A percentile compares a stretch with the other conserved stretches of the same genome.
These are phyloP conservation scores for Wickerhamiella parazyma DNA, from an alignment of 805 yeast genomes.

Conservation along the genomic window DNA sequence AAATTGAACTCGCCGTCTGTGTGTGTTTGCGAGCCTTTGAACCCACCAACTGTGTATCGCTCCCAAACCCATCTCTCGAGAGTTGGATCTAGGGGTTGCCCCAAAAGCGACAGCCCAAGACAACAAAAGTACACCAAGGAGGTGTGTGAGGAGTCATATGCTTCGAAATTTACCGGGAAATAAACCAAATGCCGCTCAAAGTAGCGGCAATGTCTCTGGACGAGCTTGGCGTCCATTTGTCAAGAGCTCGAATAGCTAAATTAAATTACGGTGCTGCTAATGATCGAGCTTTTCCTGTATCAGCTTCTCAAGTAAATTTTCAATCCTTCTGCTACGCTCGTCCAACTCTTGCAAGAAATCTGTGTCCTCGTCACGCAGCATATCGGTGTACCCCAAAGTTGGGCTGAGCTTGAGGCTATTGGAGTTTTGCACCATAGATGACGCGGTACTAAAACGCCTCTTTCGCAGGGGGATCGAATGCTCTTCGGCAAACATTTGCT, in stretches of 20 bases:
- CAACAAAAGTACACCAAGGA: conserved; percentile 16
- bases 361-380: conserved; percentile 2
- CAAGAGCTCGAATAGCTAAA: no score
- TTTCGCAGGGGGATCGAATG: background rate
- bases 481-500: background rate
- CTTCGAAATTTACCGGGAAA: conserved; percentile 13
- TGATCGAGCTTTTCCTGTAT: background rate
- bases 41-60: conserved; percentile 30
- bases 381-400: background rate
- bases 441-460: conserved; percentile 3
- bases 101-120: conserved; percentile 13
- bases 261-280: no score
- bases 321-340: conserved; percentile 7
- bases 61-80: background rate
- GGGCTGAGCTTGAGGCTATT: conserved; percentile 7
- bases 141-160: conserved; percentile 16
- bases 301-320: conserved; percentile 6
- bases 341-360: conserved; percentile 8
- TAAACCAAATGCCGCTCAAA: conserved; percentile 15
- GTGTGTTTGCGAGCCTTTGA: conserved; percentile 46
- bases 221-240: background rate
- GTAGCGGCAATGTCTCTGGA: conserved; percentile 9
- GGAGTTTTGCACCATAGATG: conserved; percentile 1
- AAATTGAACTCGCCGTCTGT: conserved; percentile 43
- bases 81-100: background rate